These are phyloP conservation scores for Pelargonium australe DNA, from an alignment of 441 rosid species.

Conservation along the genomic window DNA sequence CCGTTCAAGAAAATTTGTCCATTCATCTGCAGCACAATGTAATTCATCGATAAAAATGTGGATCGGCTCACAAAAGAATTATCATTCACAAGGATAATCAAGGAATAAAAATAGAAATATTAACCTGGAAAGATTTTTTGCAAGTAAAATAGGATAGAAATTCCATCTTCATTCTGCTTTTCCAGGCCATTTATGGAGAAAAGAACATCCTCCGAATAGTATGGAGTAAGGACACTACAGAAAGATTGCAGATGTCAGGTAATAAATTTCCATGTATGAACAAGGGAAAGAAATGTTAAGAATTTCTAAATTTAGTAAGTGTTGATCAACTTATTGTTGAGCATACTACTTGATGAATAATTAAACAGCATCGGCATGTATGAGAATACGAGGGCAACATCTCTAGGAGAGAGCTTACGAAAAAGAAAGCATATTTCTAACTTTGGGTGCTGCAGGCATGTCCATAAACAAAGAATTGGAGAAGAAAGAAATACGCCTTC, in stretches of 20 bases:
- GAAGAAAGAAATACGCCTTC: slow-evolving; percentile 96
- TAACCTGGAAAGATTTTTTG: slow-evolving; percentile 98
- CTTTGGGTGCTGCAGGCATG: slow-evolving; percentile 98
- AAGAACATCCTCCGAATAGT: slow-evolving; percentile 92
- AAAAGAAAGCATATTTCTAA: slow-evolving; percentile 99
- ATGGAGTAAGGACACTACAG: slow-evolving; percentile 90
- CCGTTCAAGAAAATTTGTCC: slow-evolving; percentile 90
- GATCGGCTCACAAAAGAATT: slow-evolving; percentile 8
- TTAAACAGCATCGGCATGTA: neutral
- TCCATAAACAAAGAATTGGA: slow-evolving; percentile 97
- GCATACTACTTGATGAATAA: too few relatives aligned
- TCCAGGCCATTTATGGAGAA: slow-evolving; percentile 75
- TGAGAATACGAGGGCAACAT: neutral
- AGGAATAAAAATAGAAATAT: neutral
- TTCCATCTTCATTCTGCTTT: slow-evolving; percentile 90
- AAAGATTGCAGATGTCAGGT: slow-evolving; percentile 19
- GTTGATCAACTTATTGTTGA: too few relatives aligned
- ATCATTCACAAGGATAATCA: neutral
- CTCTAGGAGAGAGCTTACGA: slow-evolving; percentile 56
- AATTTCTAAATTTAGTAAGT: too few relatives aligned
- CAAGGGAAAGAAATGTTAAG: neutral
- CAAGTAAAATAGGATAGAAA: slow-evolving; percentile 89
- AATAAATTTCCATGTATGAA: neutral
- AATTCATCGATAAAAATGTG: slow-evolving; percentile 7
- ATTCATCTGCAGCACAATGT: slow-evolving; percentile 59